Base-by-base conservation (phyloP, 495 filamentous ascomycete species). In the Neurospora sp. region DNA sequence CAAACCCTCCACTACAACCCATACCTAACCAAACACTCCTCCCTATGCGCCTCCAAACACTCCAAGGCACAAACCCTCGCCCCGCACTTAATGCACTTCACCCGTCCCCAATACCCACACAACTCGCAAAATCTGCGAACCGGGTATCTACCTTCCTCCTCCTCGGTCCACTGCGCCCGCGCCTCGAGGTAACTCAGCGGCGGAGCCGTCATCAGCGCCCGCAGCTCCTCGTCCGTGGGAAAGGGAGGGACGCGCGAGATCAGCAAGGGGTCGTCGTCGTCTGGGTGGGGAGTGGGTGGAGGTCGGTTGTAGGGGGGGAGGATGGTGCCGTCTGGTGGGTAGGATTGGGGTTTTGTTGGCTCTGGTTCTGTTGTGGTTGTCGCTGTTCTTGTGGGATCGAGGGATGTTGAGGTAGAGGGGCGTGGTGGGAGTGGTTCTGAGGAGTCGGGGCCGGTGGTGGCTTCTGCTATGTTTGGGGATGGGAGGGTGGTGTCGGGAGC, bases 21-120 rank as follows among this genome's bases (percentile, higher is more conserved):
- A 82, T 94, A 97, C 75, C 92, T 85, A 45, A 89, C 83, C 41
- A 86, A 80, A 68, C 87, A 88, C 76, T 88, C 92, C 81, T 94
- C 91, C 76, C 92, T 89, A 85, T 97, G 94, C 59, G 87, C 84
- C 75, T 88, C 88, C 75, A 94, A 88, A 80, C 94, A 97, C 74
- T 91, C 91, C 71, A 97, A 80, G 74, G 93, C 92, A 82, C 94
- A 97, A 12, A 91, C 91, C 75, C 92, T 81, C 71, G 87, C 84
- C 42, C 93, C 93, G 82, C 94, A 97, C 81, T 89, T 94, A 83
- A 91, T 88, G 81, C 94, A 97, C 81, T 87, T 88, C 39, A 94
- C 91, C 75, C 91, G 87, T 1, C 94, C 94, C 94, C 94, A 97
- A 81, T 96, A 97, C 40, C 94, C 94, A 82, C 94, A 97, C 70